Evolutionary conservation across 805 yeast genomes (phyloP), one percentile per base, ranked within the genome.

Genomic region (Schizosaccharomyces osmophilus): DNA sequence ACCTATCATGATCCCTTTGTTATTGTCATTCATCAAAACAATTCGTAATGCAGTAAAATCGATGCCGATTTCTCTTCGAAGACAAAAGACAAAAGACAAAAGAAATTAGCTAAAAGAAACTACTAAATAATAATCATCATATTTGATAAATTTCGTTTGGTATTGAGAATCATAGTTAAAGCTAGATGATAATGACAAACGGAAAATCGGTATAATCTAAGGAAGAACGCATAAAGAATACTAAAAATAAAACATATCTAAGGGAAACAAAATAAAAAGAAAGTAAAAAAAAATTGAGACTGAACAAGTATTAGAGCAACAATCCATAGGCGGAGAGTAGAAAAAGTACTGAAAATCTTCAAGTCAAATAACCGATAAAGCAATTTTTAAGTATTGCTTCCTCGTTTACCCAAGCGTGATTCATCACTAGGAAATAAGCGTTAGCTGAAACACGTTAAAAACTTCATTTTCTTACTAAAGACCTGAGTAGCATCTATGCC

Each of bases 401-500:
- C 26, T 51, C 57, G 22, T 51, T 51, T 17, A 51, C 57, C 57
- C 57, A 51, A 51, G 57, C 57, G n/a, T 51, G 57, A 22, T 17
- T 24, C 26, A 19, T 29, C 57, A 51, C 57, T 51, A 15, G 5
- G 4, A 19, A 45, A 24, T 11, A 11, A 45, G 9, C 51, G 22
- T n/a, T 9, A 19, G 51, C 24, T 17, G 8, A n/a, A 9, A 17
- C 8, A 45, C 19, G 9, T 17, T n/a, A 45, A 4, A 55, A 17
- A n/a, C 77, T 75, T 80, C 79, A 13, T 19, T 15, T 24, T 73
- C 75, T 63, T 74, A 59, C 48, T 59, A 65, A 82, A 82, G 51
- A 81, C 79, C 60, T 69, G 73, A 8, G 86, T 81, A 58, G 88
- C 89, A 69, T 87, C 95, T 63, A 79, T 78, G 55, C 95, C 95